A percentile compares a stretch with the other conserved stretches of the same genome.
Conservation (phyloP, 768 basidiomycete genomes). For the Favolaschia claudopus region DNA sequence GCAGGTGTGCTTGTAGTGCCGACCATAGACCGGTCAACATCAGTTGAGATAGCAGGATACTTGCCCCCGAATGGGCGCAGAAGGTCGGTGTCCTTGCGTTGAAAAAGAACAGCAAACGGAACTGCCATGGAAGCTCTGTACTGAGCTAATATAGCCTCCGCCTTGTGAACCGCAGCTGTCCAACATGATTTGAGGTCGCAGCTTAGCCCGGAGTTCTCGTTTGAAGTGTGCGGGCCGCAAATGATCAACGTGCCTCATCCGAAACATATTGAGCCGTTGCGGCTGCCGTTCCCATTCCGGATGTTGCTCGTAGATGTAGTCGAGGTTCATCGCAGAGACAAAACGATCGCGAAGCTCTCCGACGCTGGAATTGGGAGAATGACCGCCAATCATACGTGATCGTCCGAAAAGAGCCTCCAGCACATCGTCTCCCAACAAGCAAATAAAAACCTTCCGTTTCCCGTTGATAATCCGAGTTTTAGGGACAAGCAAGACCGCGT, state of each 20-base stretch:
- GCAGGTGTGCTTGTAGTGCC: too few species aligned
- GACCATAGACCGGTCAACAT: not conserved
- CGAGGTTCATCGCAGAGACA: constrained; percentile 8
- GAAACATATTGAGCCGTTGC: constrained; percentile 2
- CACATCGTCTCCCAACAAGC: too few species aligned
- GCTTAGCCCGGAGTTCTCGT: not conserved
- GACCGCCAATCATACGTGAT: constrained; percentile 16
- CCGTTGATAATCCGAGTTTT: constrained; percentile 15
- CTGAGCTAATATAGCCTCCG: too few species aligned
- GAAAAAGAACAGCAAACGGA: too few species aligned
- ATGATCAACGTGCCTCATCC: constrained; percentile 4
- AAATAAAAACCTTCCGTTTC: constrained; percentile 5
- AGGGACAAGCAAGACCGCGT: constrained; percentile 17
- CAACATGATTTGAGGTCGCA: not conserved
- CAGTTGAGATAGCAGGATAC: not conserved
- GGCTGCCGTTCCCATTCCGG: constrained; percentile 10
- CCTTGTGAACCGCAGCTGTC: too few species aligned
- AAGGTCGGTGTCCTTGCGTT: not conserved
- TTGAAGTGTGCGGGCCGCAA: not conserved
- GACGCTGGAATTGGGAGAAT: not conserved
- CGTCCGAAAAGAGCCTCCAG: constrained; percentile 24
- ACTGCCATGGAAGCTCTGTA: too few species aligned
- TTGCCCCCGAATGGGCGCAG: not conserved
- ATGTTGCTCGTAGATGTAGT: constrained; percentile 3
- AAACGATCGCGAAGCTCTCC: not conserved